Evolutionary conservation across 2,329 filamentous ascomycete genomes (phyloP).

Genomic region (Fusarium camptoceras): DNA sequence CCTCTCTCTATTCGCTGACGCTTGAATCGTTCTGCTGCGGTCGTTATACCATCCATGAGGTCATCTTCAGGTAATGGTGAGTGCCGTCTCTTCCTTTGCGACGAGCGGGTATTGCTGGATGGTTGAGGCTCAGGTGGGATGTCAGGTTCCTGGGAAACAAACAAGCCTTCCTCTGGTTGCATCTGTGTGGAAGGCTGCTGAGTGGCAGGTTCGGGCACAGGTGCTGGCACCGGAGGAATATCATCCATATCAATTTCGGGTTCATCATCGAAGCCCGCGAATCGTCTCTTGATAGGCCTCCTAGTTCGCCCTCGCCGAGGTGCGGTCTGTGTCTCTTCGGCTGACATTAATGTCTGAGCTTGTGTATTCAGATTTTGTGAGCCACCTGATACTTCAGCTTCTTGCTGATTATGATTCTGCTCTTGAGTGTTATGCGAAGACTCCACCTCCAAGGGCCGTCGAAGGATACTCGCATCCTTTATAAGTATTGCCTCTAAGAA

Average conservation of each 20-base stretch:
- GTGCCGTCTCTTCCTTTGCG: slow-evolving; percentile 60
- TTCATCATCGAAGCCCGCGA: slow-evolving; percentile 76
- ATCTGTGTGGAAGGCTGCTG: neutral
- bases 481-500: slow-evolving; percentile 90
- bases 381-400: slow-evolving; percentile 6
- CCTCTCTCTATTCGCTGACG: slow-evolving; percentile 75
- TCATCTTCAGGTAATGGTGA: slow-evolving; percentile 62
- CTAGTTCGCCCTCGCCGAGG: slow-evolving; percentile 48
- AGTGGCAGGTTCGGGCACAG: neutral
- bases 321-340: slow-evolving; percentile 39
- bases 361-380: slow-evolving; percentile 20
- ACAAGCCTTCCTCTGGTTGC: slow-evolving; percentile 57
- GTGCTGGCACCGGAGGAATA: slow-evolving; percentile 16
- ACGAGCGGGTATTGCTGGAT: slow-evolving; percentile 37
- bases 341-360: slow-evolving; percentile 26
- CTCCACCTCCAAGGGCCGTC: slow-evolving; percentile 71
- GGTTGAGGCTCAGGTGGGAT: slow-evolving; percentile 38
- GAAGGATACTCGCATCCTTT: slow-evolving; percentile 79
- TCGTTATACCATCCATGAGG: slow-evolving; percentile 78
- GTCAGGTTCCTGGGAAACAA: slow-evolving; percentile 65
- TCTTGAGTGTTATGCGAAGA: slow-evolving; percentile 43
- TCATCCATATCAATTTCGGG: slow-evolving; percentile 55
- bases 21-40: slow-evolving; percentile 82
- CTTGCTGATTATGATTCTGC: slow-evolving; percentile 9
- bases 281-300: slow-evolving; percentile 65